Evolutionary conservation across 495 filamentous ascomycete genomes (phyloP).

Genomic region (Penicillium turbatum): DNA sequence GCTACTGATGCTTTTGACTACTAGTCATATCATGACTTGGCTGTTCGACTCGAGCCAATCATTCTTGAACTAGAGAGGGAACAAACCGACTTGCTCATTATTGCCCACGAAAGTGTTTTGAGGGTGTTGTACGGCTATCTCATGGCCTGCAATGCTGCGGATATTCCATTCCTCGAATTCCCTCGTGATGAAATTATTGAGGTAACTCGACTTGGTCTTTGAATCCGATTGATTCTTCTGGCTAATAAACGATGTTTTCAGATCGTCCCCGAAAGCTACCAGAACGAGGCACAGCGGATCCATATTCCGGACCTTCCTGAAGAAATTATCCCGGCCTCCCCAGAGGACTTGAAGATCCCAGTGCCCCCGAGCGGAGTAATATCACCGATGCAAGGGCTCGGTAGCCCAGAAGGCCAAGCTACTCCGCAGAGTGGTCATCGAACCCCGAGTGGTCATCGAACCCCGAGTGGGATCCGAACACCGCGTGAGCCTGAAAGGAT

Average conservation of each 20-base stretch:
- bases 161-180: slow-evolving; percentile 91
- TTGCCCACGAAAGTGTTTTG: slow-evolving; percentile 94
- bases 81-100: slow-evolving; percentile 93
- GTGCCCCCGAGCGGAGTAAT: slow-evolving; percentile 59
- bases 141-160: slow-evolving; percentile 96
- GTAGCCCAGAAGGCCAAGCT: slow-evolving; percentile 41
- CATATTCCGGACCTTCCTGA: slow-evolving; percentile 63
- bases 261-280: slow-evolving; percentile 96
- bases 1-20: slow-evolving; percentile 12
- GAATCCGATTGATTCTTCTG: slow-evolving; percentile 6
- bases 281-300: slow-evolving; percentile 89
- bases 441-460: slow-evolving; percentile 30
- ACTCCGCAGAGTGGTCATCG: slow-evolving; percentile 42
- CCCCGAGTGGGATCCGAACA: slow-evolving; percentile 36
- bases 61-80: slow-evolving; percentile 97
- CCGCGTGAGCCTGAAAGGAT: slow-evolving; percentile 47
- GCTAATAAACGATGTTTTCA: slow-evolving; percentile 27
- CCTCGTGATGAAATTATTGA: slow-evolving; percentile 97
- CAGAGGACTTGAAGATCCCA: slow-evolving; percentile 79
- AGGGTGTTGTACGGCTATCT: slow-evolving; percentile 96
- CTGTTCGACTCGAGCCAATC: slow-evolving; percentile 95
- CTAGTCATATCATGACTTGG: slow-evolving; percentile 96
- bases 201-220: slow-evolving; percentile 42
- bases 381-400: slow-evolving; percentile 46
- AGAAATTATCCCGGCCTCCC: slow-evolving; percentile 64